Conservation (phyloP, 805 yeast species). For the Lipomyces yamanashiensis region DNA sequence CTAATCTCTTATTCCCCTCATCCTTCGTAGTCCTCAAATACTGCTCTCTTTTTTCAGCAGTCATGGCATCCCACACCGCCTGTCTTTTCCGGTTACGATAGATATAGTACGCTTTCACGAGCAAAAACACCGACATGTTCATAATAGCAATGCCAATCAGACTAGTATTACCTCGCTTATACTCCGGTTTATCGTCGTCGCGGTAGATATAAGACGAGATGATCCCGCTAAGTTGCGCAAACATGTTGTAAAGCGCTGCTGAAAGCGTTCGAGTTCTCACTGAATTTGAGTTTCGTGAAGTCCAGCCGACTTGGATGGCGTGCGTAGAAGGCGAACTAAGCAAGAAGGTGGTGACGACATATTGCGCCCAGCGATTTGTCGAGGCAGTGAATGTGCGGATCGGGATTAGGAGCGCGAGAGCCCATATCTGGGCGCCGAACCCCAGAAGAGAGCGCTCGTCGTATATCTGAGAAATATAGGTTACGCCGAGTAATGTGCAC, state of each 20-base stretch:
- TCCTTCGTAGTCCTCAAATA: conserved; percentile 57
- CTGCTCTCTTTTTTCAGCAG: conserved; percentile 54
- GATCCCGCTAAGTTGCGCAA: conserved; percentile 62
- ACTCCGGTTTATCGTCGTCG: conserved; percentile 61
- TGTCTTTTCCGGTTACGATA: conserved; percentile 47
- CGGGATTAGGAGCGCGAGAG: conserved; percentile 24
- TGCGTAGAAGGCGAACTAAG: conserved; percentile 57
- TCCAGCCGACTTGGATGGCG: conserved; percentile 63
- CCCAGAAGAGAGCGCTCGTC: conserved; percentile 25
- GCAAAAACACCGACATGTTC: conserved; percentile 39
- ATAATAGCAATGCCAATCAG: conserved; percentile 41
- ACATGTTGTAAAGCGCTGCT: conserved; percentile 68
- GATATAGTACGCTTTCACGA: conserved; percentile 45
- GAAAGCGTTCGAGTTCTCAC: conserved; percentile 67
- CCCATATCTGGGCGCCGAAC: conserved; percentile 28
- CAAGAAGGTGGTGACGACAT: conserved; percentile 39
- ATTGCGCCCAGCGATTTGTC: conserved; percentile 33
- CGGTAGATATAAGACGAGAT: conserved; percentile 62
- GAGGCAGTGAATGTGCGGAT: conserved; percentile 37
- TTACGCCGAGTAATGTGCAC: conserved; percentile 38
- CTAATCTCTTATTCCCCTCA: conserved; percentile 63
- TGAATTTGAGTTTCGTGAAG: conserved; percentile 64
- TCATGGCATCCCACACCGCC: conserved; percentile 56
- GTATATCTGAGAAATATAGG: conserved; percentile 19
- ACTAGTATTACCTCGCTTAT: conserved; percentile 58